Conservation (phyloP, 2,329 filamentous ascomycete genomes). For the Akanthomyces lecanii region DNA sequence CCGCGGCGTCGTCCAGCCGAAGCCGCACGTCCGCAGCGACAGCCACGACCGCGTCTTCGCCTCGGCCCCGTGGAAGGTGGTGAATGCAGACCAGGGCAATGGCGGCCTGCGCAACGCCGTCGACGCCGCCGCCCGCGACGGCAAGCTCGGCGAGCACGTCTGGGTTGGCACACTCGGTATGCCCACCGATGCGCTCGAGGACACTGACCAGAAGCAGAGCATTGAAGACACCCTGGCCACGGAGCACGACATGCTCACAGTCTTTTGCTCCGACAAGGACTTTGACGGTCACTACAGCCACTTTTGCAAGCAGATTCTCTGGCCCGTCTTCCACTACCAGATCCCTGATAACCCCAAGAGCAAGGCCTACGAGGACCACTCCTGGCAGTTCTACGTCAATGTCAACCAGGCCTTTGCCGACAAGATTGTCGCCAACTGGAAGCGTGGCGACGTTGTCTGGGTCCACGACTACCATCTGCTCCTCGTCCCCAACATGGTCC, state of each 20-base stretch:
- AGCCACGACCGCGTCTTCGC: conserved; percentile 69
- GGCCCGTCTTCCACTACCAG: conserved; percentile 97
- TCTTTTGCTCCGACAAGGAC: conserved; percentile 85
- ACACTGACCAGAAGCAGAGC: conserved; percentile 69
- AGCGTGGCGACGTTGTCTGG: conserved; percentile 89
- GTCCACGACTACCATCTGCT: conserved; percentile 93
- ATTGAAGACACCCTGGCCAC: conserved; percentile 78
- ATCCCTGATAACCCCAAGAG: conserved; percentile 97
- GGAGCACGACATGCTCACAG: conserved; percentile 76
- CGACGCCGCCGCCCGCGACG: conserved; percentile 68
- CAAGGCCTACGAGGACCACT: conserved; percentile 96
- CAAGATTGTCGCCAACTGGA: conserved; percentile 86
- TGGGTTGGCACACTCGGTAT: conserved; percentile 93
- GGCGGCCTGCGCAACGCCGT: conserved; percentile 87
- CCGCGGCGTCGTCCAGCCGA: conserved; percentile 55
- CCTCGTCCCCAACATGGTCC: conserved; percentile 82
- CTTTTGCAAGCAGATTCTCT: conserved; percentile 96
- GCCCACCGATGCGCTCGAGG: conserved; percentile 80
- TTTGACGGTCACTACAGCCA: conserved; percentile 93
- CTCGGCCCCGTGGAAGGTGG: conserved; percentile 75
- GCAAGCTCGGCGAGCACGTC: conserved; percentile 68
- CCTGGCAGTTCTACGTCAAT: conserved; percentile 90
- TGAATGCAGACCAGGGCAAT: conserved; percentile 85
- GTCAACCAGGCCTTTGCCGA: conserved; percentile 93
- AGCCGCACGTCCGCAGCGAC: conserved; percentile 49